Conservation (phyloP, 2,329 filamentous ascomycete genomes). For the Ophiocordyceps camponoti-floridani region DNA sequence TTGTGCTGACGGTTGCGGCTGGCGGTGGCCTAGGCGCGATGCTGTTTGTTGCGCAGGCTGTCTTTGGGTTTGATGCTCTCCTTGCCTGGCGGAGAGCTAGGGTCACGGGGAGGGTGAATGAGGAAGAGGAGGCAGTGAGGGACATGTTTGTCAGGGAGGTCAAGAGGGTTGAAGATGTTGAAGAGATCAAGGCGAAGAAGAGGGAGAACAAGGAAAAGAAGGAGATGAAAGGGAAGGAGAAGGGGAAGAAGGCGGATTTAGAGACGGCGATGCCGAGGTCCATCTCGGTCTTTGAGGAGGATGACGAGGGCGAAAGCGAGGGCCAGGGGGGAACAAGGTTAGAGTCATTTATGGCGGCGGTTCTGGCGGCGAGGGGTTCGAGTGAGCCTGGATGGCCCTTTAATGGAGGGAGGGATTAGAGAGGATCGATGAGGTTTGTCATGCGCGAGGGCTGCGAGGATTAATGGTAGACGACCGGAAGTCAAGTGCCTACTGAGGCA, state of each 20-base stretch:
- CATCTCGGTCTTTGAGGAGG: neutral
- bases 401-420: neutral
- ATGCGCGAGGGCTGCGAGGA: neutral
- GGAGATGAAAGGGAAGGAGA: no score
- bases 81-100: neutral
- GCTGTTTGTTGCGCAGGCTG: constrained; percentile 7
- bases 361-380: neutral
- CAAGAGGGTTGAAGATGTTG: no score
- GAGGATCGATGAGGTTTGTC: neutral
- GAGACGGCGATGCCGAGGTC: neutral
- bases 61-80: constrained; percentile 1
- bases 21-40: constrained; percentile 9
- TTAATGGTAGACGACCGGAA: neutral
- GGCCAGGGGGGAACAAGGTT: neutral
- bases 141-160: no score
- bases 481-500: neutral
- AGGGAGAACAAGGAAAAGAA: no score
- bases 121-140: no score
- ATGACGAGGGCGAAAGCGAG: neutral
- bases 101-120: neutral
- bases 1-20: constrained; percentile 8
- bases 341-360: neutral
- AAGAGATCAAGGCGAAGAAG: no score
- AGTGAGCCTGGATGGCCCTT: no score
- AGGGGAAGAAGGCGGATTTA: neutral